Evolutionary conservation across 1,284 basidiomycete species (phyloP).

Genomic region (Ganoderma resinaceum): DNA sequence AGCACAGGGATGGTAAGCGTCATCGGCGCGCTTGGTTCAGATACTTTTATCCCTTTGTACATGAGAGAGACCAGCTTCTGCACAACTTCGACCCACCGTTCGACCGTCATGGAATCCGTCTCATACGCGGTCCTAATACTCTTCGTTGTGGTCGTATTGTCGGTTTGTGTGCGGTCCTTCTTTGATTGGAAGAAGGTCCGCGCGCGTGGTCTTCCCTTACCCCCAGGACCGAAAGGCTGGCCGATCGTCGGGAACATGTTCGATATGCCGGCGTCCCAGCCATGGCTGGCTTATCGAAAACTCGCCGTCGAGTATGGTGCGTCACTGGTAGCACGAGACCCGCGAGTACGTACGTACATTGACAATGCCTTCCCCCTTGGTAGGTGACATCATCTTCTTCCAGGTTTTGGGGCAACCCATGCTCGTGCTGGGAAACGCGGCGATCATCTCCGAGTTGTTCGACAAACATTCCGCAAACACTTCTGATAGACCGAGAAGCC

Average conservation of each 20-base stretch:
- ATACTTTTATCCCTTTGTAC: neutral
- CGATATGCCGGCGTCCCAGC: constrained; percentile 7
- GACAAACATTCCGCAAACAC: constrained; percentile 33
- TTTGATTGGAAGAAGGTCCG: constrained; percentile 7
- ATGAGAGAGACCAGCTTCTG: neutral
- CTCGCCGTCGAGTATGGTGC: constrained; percentile 11
- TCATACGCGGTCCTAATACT: neutral
- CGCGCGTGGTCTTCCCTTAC: constrained; percentile 7
- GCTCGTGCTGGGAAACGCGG: constrained; percentile 19
- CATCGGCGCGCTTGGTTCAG: neutral
- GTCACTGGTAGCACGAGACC: neutral
- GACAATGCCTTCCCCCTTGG: constrained; percentile 19
- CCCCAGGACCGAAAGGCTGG: constrained; percentile 17
- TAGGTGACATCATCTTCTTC: constrained; percentile 33
- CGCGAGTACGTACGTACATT: neutral
- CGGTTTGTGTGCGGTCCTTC: constrained; percentile 2
- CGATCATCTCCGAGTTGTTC: constrained; percentile 29
- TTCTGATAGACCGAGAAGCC: constrained; percentile 22
- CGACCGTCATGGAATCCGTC: neutral
- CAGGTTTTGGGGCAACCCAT: constrained; percentile 23
- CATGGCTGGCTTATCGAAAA: constrained; percentile 13
- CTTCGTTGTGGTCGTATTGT: neutral
- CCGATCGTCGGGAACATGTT: constrained; percentile 20
- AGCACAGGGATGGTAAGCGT: too few species aligned
- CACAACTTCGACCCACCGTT: neutral